Evolutionary conservation across 768 basidiomycete genomes (phyloP), one percentile per base, ranked within the genome.

Genomic region (Tephrocybe rancida): DNA sequence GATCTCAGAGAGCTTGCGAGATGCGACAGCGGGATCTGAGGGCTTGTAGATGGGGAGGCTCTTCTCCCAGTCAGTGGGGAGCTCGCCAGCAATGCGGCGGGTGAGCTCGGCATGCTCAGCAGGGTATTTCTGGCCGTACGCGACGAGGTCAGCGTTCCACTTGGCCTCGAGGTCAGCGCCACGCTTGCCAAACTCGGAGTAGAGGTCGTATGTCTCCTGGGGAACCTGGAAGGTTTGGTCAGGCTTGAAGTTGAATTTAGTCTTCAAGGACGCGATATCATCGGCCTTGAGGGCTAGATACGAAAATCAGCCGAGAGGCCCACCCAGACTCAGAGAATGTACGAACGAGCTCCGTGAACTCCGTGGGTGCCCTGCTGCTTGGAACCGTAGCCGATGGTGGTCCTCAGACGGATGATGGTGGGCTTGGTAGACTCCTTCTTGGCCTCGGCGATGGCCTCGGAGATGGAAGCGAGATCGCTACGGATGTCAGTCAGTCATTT

Each of bases 341-440:
- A 85, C 92, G 66, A 66, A 95, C 91, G 93, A 72, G 93, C 70
- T 61, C 95, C 95, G 71, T 98, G 95, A 57, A 97, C 92, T 61
- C 92, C 92, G 65, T 96, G 93, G 8, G 93, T 94, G 57, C 95
- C 95, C 70, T 93, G 88, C 67, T 86, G 82, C 76, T 90, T 92
- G 29, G 95, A 97, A 56, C 95, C 95, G 67, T 81, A 97, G 35
- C 95, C 95, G 57, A 98, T 98, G 41, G 88, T 97, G 48, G 95
- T 97, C 64, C 79, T 84, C 51, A 96, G 74, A 55, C 85, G 80
- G 70, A 97, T 90, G 61, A 98, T 78, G 32, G 93, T 92, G 24
- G 95, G 95, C 75, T 93, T 94, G 70, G 61, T 78, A 69, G 80
- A 89, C 66, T 87, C 87, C 68, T 79, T 74, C 63, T 87, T 85